phyloP scores from a whole-genome alignment of 2,329 filamentous ascomycete genomes.

The Shiraia sp. region DNA sequence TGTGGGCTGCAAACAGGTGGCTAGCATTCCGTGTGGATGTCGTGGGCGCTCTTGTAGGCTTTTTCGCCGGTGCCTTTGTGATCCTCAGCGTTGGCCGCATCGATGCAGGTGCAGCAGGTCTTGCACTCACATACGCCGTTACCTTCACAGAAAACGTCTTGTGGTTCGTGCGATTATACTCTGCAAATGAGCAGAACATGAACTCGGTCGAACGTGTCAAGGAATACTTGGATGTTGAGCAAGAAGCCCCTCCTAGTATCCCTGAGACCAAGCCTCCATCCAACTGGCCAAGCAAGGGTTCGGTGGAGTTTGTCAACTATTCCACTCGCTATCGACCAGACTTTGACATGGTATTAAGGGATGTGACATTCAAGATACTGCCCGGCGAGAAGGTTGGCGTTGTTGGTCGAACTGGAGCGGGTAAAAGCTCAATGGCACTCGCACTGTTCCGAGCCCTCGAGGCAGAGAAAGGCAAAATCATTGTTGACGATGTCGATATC shows the following conservation, averaged over 20 bases:
- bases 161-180: slow-evolving; percentile 93
- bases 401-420: slow-evolving; percentile 91
- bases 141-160: slow-evolving; percentile 96
- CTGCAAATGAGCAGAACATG: slow-evolving; percentile 98
- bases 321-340: slow-evolving; percentile 87
- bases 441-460: slow-evolving; percentile 93
- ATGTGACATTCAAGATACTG: slow-evolving; percentile 83
- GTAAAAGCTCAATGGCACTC: slow-evolving; percentile 92
- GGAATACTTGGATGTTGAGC: slow-evolving; percentile 95
- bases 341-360: slow-evolving; percentile 81
- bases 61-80: slow-evolving; percentile 91
- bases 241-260: slow-evolving; percentile 80
- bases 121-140: slow-evolving; percentile 93
- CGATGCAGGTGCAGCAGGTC: slow-evolving; percentile 87
- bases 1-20: slow-evolving; percentile 98
- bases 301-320: slow-evolving; percentile 86
- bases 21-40: slow-evolving; percentile 90
- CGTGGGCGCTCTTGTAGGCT: slow-evolving; percentile 86
- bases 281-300: slow-evolving; percentile 84
- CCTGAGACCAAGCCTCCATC: slow-evolving; percentile 75
- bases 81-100: slow-evolving; percentile 80
- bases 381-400: slow-evolving; percentile 93
- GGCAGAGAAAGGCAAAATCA: slow-evolving; percentile 83
- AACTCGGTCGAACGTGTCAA: slow-evolving; percentile 97
- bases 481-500: slow-evolving; percentile 91